phyloP scores from a whole-genome alignment of 2,329 filamentous ascomycete genomes.

The Fusarium protoensiforme region DNA sequence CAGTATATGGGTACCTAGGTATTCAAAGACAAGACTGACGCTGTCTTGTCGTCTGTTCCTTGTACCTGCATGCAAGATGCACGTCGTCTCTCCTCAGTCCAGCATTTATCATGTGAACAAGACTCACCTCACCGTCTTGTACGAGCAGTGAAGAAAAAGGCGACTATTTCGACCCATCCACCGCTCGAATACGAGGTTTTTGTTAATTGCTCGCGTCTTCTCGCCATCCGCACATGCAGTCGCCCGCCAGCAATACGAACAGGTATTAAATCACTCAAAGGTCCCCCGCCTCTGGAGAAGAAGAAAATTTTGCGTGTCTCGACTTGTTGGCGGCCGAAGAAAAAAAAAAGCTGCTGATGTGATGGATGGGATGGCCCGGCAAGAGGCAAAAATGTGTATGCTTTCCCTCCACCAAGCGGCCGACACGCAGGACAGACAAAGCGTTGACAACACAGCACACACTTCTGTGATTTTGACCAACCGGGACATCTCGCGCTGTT shows the following conservation, averaged over 20 bases:
- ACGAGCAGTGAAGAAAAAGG: background rate
- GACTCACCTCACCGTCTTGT: background rate
- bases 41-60: background rate
- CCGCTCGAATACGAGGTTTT: conserved; percentile 3
- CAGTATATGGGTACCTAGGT: no score
- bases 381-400: background rate
- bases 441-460: background rate
- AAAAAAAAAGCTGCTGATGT: background rate
- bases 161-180: background rate
- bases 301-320: background rate
- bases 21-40: background rate
- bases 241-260: conserved; percentile 9
- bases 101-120: background rate
- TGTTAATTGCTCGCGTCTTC: background rate
- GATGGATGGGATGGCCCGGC: background rate
- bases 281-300: background rate
- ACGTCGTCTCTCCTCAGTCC: background rate
- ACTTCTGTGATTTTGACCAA: background rate
- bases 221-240: background rate
- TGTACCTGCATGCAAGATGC: background rate
- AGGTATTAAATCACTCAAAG: background rate
- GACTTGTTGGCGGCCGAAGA: background rate
- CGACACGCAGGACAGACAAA: background rate
- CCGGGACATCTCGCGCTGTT: background rate
- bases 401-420: background rate